These are phyloP conservation scores for Aspergillus sp. DNA, from an alignment of 2,329 filamentous ascomycete species.

Conservation along the genomic window DNA sequence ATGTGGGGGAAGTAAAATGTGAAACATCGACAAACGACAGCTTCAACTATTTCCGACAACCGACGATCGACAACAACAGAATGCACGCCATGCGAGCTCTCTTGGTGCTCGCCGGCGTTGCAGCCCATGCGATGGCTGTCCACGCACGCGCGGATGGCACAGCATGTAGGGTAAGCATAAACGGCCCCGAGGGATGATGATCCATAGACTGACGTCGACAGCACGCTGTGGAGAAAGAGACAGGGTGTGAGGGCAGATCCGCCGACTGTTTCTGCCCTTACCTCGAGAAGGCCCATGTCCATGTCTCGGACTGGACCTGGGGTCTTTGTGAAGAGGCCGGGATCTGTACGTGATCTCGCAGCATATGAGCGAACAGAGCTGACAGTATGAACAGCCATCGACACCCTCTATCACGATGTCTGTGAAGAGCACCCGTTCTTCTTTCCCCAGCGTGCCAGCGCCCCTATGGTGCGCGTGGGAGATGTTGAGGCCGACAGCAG, in stretches of 20 bases:
- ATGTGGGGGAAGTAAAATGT: no score
- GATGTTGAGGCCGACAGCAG: background rate
- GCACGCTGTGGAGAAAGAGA: background rate
- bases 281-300: background rate
- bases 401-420: background rate
- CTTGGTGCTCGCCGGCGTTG: no score
- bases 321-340: background rate
- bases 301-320: background rate
- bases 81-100: no score
- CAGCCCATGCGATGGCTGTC: no score
- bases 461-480: background rate
- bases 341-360: background rate
- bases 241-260: background rate
- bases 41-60: no score
- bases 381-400: background rate
- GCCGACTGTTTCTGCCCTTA: background rate
- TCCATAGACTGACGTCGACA: background rate
- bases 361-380: background rate
- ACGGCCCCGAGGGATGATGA: no score
- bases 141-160: background rate
- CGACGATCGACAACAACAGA: no score
- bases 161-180: background rate
- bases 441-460: background rate
- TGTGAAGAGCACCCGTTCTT: background rate
- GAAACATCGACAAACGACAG: no score